phyloP scores from a whole-genome alignment of 2,329 filamentous ascomycete species.

The Fusarium citri region DNA sequence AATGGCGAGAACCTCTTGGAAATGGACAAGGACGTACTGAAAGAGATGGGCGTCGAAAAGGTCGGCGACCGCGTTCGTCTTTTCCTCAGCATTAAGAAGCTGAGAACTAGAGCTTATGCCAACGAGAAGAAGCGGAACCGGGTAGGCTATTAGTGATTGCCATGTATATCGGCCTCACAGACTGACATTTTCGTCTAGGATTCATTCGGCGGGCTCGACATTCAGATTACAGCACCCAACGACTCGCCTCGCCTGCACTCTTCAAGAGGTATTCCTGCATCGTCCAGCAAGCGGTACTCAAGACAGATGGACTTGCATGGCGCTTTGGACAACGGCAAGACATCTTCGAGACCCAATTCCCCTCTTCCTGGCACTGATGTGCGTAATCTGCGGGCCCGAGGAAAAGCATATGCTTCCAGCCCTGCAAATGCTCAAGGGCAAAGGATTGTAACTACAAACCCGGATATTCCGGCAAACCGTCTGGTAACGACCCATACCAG shows the following conservation, averaged over 20 bases:
- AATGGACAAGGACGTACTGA: conserved; percentile 94
- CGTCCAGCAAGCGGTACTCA: conserved; percentile 71
- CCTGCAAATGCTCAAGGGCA: conserved; percentile 35
- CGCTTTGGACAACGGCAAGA: conserved; percentile 60
- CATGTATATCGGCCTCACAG: not conserved
- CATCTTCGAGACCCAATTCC: conserved; percentile 76
- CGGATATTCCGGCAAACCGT: conserved; percentile 72
- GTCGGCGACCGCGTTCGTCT: conserved; percentile 95
- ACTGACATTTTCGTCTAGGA: conserved; percentile 65
- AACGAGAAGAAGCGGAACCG: conserved; percentile 87
- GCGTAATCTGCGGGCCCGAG: conserved; percentile 62
- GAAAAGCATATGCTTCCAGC: conserved; percentile 57
- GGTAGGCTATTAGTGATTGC: conserved; percentile 62
- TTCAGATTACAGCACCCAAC: conserved; percentile 57
- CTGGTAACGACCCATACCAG: conserved; percentile 77
- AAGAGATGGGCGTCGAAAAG: conserved; percentile 98
- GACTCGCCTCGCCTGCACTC: conserved; percentile 69
- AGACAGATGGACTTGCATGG: conserved; percentile 66
- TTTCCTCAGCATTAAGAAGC: conserved; percentile 85
- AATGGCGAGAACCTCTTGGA: conserved; percentile 97
- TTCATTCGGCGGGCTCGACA: conserved; percentile 84
- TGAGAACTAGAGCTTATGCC: conserved; percentile 79
- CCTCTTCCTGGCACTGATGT: conserved; percentile 68
- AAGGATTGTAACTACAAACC: conserved; percentile 57
- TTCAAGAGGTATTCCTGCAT: conserved; percentile 59